These are phyloP conservation scores for Leptodermis oblonga DNA, from an alignment of 257 asterid species.

Conservation along the genomic window DNA sequence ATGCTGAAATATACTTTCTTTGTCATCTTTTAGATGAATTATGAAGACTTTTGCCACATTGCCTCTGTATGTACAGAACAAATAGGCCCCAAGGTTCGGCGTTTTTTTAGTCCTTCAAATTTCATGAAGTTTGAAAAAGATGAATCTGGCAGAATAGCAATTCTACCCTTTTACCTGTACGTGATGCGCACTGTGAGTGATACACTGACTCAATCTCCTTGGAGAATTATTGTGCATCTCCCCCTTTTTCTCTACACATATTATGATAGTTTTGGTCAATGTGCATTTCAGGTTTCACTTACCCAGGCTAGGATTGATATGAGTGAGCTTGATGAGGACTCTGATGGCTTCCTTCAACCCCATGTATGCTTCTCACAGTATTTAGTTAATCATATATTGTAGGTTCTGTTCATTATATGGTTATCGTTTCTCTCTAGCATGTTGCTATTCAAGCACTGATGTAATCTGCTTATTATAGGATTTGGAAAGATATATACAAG, in stretches of 20 bases:
- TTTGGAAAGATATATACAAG: conserved; percentile 94
- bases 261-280: conserved; percentile 9
- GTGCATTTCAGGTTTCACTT: conserved; percentile 77
- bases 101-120: conserved; percentile 97
- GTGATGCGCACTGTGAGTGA: conserved; percentile 94
- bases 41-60: conserved; percentile 99
- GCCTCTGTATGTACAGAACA: conserved; percentile 98
- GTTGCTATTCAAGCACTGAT: not conserved
- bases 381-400: conserved; percentile 15
- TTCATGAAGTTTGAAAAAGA: conserved; percentile 99
- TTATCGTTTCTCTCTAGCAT: not conserved
- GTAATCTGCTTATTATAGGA: conserved; percentile 42
- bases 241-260: not conserved
- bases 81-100: conserved; percentile 92
- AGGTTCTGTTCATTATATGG: not conserved
- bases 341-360: conserved; percentile 98
- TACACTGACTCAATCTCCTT: conserved; percentile 7
- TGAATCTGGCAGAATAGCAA: conserved; percentile 95
- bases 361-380: conserved; percentile 54
- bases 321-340: conserved; percentile 99
- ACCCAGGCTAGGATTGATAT: conserved; percentile 98
- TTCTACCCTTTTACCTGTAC: conserved; percentile 93
- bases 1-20: conserved; percentile 30
- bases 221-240: not conserved
- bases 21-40: conserved; percentile 71